Evolutionary conservation across 2,329 filamentous ascomycete genomes (phyloP).

Genomic region (Thielaviopsis ethacetica): DNA sequence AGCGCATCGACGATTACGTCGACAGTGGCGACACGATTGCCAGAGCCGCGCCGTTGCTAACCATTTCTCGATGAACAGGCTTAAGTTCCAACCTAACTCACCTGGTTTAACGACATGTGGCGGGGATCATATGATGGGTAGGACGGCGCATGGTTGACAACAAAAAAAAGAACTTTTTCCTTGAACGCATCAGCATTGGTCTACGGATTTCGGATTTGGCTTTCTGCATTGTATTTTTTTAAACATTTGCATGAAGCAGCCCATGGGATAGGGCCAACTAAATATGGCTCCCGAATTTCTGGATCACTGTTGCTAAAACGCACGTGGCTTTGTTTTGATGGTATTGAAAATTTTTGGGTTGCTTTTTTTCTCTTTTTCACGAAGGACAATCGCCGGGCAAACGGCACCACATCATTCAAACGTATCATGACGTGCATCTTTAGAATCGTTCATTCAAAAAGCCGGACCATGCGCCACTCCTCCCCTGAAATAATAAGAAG

Average conservation of each 20-base stretch:
- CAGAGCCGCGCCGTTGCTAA: not conserved
- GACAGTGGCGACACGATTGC: not conserved
- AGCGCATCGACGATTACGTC: not conserved
- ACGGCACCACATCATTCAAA: not conserved
- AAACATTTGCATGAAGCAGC: constrained; percentile 12
- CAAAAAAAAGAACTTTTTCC: constrained; percentile 11
- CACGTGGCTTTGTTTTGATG: constrained; percentile 5
- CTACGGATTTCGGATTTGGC: constrained; percentile 12
- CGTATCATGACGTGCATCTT: constrained; percentile 3
- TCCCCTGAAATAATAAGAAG: not conserved
- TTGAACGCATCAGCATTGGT: constrained; percentile 12
- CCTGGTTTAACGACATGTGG: constrained; percentile 10
- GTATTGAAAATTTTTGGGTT: constrained; percentile 8
- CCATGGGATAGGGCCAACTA: constrained; percentile 11
- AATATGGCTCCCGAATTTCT: constrained; percentile 10
- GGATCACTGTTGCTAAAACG: constrained; percentile 5
- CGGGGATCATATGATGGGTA: constrained; percentile 12
- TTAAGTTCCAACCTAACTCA: constrained; percentile 11
- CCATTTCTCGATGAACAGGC: not conserved
- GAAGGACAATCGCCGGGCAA: not conserved
- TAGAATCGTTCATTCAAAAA: not conserved
- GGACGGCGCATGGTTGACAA: constrained; percentile 12
- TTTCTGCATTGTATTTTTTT: constrained; percentile 12
- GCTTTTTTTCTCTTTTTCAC: constrained; percentile 1
- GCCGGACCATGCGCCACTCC: not conserved